Base-by-base conservation (phyloP, 306 rosid species). In the Spatholobus suberectus region DNA sequence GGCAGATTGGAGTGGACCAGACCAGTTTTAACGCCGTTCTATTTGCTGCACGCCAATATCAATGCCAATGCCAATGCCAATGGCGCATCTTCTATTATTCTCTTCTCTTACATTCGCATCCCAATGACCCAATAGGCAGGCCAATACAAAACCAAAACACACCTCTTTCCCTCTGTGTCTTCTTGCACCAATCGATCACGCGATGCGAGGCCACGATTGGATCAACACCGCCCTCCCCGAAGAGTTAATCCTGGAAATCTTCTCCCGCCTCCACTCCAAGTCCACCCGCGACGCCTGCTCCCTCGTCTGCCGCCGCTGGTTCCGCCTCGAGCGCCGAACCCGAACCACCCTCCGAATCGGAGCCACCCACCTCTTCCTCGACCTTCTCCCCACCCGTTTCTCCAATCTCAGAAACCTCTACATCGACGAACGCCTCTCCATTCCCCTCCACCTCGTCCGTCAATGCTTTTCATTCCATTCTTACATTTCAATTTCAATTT, bases 291-390 rank as follows among this genome's bases (percentile, higher is more conserved):
- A 90, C 51, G 81, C 98, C 41, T 91, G 93, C 87, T 94, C 98
- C 12, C 95, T 94, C 68, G 95, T 89, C 75, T 94, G 97, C 88
- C 77, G 84, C 88, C 94, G 94, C 13, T 92, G 97, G 98, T 89
- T 85, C 67, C 73, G 82, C 24, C 94, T 94, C 40, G 90, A 94
- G 74, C 92, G 97, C 34, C 88, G 78, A 68, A 75, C 83, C 82
- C 95, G 94, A 44, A 34, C 89, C 77, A 76, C 92, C 32, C 90
- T 94, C 54, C 92, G 94, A 7, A 80, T 94, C 84, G 86, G 92
- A 8, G 89, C 94, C 21, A 5, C 55, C 8, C 95, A 89, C 83
- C 75, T 88, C 62, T 81, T 78, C 51, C 86, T 89, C 82, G 21
- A 44, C 70, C 86, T 85, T 20, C 90, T 92, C 20, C 77, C 91